Evolutionary conservation across 2,329 filamentous ascomycete species (phyloP).

Genomic region (Aspergillus glaucus): DNA sequence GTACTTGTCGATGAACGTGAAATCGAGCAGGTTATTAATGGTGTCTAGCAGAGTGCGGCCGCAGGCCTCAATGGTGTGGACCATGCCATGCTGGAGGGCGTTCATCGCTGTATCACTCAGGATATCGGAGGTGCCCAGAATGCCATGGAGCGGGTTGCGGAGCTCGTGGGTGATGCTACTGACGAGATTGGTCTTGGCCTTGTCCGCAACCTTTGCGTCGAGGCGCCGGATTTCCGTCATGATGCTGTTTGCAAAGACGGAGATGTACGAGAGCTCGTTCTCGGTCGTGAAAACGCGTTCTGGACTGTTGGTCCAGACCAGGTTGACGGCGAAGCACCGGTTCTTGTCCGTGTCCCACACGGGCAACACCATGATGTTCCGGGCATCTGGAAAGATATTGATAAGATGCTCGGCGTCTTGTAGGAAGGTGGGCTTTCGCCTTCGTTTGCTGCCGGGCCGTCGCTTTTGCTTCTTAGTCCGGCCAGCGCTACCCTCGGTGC

Average conservation of each 20-base stretch:
- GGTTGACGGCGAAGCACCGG: conserved; percentile 23
- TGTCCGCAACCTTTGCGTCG: conserved; percentile 24
- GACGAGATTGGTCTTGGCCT: conserved; percentile 30
- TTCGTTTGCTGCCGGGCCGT: conserved; percentile 3
- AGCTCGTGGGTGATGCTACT: conserved; percentile 32
- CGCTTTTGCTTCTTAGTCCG: conserved; percentile 6
- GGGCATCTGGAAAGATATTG: conserved; percentile 17
- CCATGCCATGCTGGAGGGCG: conserved; percentile 23
- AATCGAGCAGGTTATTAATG: conserved; percentile 34
- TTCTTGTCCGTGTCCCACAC: conserved; percentile 26
- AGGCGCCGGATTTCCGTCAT: conserved; percentile 28
- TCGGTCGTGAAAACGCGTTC: conserved; percentile 19
- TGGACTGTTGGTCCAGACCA: conserved; percentile 24
- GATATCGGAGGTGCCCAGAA: conserved; percentile 28
- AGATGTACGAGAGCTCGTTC: conserved; percentile 23
- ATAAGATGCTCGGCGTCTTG: conserved; percentile 16
- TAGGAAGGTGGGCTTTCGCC: conserved; percentile 8
- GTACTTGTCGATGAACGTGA: conserved; percentile 16
- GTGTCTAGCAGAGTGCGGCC: conserved; percentile 39
- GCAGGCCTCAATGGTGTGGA: conserved; percentile 35
- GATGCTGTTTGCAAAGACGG: conserved; percentile 27
- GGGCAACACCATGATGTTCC: conserved; percentile 24
- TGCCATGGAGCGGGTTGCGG: conserved; percentile 31
- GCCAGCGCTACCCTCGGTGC: neutral
- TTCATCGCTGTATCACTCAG: conserved; percentile 24